phyloP scores from a whole-genome alignment of 2,329 filamentous ascomycete species.

The Teratosphaeria gauchensis region DNA sequence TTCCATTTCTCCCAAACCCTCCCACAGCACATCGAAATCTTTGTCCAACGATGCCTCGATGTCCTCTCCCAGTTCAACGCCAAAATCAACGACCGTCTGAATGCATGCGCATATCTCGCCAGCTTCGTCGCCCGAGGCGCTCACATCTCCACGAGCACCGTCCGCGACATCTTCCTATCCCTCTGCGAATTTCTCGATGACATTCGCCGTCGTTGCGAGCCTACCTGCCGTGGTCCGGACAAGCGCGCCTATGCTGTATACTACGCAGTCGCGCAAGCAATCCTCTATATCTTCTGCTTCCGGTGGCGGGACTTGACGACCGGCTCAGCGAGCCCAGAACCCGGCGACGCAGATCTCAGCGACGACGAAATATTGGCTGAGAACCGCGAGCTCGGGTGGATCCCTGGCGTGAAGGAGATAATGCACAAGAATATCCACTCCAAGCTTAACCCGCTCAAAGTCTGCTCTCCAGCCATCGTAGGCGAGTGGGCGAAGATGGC shows the following conservation, averaged over 20 bases:
- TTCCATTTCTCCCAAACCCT: slow-evolving; percentile 90
- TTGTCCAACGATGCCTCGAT: slow-evolving; percentile 68
- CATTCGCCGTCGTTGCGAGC: slow-evolving; percentile 63
- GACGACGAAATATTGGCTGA: slow-evolving; percentile 50
- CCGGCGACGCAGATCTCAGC: slow-evolving; percentile 36
- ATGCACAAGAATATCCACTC: slow-evolving; percentile 73
- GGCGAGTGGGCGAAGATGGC: slow-evolving; percentile 83
- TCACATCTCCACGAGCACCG: slow-evolving; percentile 63
- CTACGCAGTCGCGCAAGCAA: slow-evolving; percentile 78
- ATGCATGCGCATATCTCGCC: slow-evolving; percentile 82
- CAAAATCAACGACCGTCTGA: slow-evolving; percentile 67
- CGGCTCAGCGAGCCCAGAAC: slow-evolving; percentile 34
- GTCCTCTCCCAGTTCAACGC: slow-evolving; percentile 74
- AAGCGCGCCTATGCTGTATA: slow-evolving; percentile 73
- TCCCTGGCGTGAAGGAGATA: slow-evolving; percentile 61
- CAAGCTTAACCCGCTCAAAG: slow-evolving; percentile 86
- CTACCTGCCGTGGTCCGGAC: slow-evolving; percentile 71
- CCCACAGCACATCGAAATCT: slow-evolving; percentile 67
- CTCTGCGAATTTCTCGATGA: slow-evolving; percentile 68
- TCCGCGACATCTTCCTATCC: slow-evolving; percentile 73
- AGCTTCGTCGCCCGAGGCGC: slow-evolving; percentile 89
- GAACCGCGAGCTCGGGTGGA: slow-evolving; percentile 69
- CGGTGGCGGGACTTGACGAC: slow-evolving; percentile 84
- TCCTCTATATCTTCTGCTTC: slow-evolving; percentile 96
- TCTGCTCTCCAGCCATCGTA: slow-evolving; percentile 85